Evolutionary conservation across 495 filamentous ascomycete genomes (phyloP).

Genomic region (Penicillium diatomitis): DNA sequence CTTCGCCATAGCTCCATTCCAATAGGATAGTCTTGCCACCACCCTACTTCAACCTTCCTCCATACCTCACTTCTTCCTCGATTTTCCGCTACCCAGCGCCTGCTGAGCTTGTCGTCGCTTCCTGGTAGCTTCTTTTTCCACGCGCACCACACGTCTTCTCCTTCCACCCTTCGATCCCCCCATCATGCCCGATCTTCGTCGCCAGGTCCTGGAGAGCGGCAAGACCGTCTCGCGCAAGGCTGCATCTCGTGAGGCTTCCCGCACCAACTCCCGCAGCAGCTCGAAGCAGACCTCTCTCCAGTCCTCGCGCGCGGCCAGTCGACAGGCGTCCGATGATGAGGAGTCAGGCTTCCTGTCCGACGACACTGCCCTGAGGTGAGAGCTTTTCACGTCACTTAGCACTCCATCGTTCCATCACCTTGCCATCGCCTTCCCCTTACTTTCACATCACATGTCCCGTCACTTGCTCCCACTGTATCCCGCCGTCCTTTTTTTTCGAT

Average conservation of each 20-base stretch:
- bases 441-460: not conserved
- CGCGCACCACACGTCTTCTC: conserved; percentile 6
- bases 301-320: conserved; percentile 45
- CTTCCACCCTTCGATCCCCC: not conserved
- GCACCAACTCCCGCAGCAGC: conserved; percentile 50
- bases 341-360: conserved; percentile 55
- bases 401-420: too few relatives aligned
- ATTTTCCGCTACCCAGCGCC: not conserved
- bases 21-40: conserved; percentile 17
- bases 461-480: conserved; percentile 4
- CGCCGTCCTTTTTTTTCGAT: conserved; percentile 7
- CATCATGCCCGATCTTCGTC: conserved; percentile 52
- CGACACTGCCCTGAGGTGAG: conserved; percentile 60
- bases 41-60: not conserved
- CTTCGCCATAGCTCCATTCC: conserved; percentile 18
- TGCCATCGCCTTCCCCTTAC: too few relatives aligned
- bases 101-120: not conserved
- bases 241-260: conserved; percentile 59
- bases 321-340: conserved; percentile 71
- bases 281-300: conserved; percentile 57
- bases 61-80: not conserved
- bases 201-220: conserved; percentile 70
- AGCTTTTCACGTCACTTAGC: not conserved
- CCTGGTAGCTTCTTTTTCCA: too few relatives aligned
- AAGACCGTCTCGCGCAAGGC: conserved; percentile 94